Percentiles rank a stretch among this genome's conserved stretches.
phyloP scores from a whole-genome alignment of 2,329 filamentous ascomycete genomes.

The Clarireedia homoeocarpa region DNA sequence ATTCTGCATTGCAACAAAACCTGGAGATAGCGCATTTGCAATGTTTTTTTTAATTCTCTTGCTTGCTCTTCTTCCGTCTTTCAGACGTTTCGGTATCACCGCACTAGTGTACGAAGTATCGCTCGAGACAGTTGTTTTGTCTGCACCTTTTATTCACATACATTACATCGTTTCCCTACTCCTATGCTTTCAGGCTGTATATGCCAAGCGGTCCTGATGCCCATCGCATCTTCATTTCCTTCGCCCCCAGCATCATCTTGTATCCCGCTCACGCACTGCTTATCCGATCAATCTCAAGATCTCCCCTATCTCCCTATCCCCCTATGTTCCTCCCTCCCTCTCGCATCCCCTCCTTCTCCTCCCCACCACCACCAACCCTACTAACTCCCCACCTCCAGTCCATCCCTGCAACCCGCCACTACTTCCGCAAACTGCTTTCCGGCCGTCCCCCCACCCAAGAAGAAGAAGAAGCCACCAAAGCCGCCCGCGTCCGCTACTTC shows the following conservation, averaged over 20 bases:
- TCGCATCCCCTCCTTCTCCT: background rate
- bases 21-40: too few species aligned
- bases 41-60: background rate
- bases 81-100: too few species aligned
- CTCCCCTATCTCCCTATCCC: background rate
- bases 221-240: too few species aligned
- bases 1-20: background rate
- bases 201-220: too few species aligned
- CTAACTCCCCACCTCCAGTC: constrained; percentile 34
- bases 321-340: background rate
- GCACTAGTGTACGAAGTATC: too few species aligned
- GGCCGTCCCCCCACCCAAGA: background rate
- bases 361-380: background rate
- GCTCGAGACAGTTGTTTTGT: too few species aligned
- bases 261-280: too few species aligned
- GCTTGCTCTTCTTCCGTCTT: background rate
- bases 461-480: constrained; percentile 2
- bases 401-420: constrained; percentile 46
- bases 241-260: too few species aligned
- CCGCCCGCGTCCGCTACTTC: background rate
- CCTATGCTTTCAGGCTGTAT: too few species aligned
- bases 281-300: background rate
- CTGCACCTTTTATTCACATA: too few species aligned
- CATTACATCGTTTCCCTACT: too few species aligned
- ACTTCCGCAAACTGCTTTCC: constrained; percentile 41